Base-by-base conservation (phyloP, 2,329 filamentous ascomycete species). In the Ophiostoma ips region DNA sequence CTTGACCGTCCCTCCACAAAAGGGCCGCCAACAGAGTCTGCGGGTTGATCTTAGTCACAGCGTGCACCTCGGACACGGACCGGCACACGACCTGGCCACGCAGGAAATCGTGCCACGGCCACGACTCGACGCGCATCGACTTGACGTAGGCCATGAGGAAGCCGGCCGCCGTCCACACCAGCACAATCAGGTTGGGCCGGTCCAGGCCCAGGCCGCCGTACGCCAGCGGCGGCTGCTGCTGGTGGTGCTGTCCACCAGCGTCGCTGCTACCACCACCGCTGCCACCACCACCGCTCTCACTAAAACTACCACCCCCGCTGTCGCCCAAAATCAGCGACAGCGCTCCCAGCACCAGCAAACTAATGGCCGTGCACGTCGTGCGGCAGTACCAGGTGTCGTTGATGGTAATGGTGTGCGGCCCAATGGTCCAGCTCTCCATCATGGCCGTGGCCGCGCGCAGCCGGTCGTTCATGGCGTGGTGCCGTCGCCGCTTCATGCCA, bases 351-450 rank as follows among this genome's bases (percentile, higher is more conserved):
- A 45, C 30, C 16, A 45, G 30, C 28, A 45, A 28, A 8, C 28
- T 10, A 16, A 34, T 15, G 3, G 43, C 43, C 3, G 30, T 2
- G 3, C 31, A 18, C 15, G 30, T 10, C 9, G 43, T 45, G n/a
- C 18, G 43, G 43, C 43, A 33, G 43, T 45, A 45, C 43, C 43
- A 45, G 28, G 16, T 34, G 43, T 45, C 43, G 43, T 34, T 31
- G 28, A 45, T 34, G n/a, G 16, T 34, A 6, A 45, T 45, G 28
- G 28, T 21, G 30, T 45, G 43, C 43, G 43, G 28, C n/a, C 43
- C 43, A 21, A 45, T 34, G n/a, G 30, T 31, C 43, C 43, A 45
- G 28, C 31, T 8, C 16, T 18, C n/a, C 43, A 33, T 45, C 30
- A 13, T 12, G 10, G 30, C 43, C 15, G 28, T 13, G 2, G 43